Percentiles rank a stretch among this genome's conserved stretches.
These are phyloP conservation scores for Spirogloea muscicola DNA, from an alignment of 139 green algal genomes.

Conservation along the genomic window DNA sequence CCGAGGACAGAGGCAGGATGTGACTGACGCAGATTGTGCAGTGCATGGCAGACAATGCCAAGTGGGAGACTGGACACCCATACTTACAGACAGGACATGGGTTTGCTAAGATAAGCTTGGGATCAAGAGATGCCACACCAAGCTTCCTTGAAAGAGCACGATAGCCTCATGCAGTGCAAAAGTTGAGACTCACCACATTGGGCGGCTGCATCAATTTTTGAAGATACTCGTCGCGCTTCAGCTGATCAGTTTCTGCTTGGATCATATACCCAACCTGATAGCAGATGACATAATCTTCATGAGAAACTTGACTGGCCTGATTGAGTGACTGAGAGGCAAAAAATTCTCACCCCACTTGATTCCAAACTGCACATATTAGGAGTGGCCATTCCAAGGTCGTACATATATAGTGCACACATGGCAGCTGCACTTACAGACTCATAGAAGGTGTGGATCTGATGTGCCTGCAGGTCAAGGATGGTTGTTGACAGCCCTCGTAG, in stretches of 20 bases:
- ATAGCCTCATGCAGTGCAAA: not conserved
- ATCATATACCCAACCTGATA: slow-evolving; percentile 52
- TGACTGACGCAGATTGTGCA: no score
- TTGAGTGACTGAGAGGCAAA: not conserved
- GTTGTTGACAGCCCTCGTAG: slow-evolving; percentile 73
- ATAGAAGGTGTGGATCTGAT: slow-evolving; percentile 97
- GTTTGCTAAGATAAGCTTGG: no score
- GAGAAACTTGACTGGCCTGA: not conserved
- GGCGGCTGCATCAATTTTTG: slow-evolving; percentile 82
- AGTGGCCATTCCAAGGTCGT: no score
- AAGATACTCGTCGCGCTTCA: slow-evolving; percentile 82
- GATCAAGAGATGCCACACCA: not conserved
- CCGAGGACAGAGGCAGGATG: no score
- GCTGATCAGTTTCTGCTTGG: slow-evolving; percentile 51
- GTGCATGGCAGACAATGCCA: no score
- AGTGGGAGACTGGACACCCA: no score
- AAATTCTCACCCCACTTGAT: not conserved
- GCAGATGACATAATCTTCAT: not conserved
- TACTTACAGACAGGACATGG: no score
- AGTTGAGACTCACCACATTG: slow-evolving; percentile 58
- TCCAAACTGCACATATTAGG: no score
- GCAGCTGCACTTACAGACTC: slow-evolving; percentile 77
- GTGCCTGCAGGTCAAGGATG: slow-evolving; percentile 91
- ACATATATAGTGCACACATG: no score
- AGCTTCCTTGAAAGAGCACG: not conserved